Percentiles rank a stretch among this genome's conserved stretches.
Evolutionary conservation across 192 early-diverging fungal species (phyloP).

Genomic region (Entomortierella parvispora): DNA sequence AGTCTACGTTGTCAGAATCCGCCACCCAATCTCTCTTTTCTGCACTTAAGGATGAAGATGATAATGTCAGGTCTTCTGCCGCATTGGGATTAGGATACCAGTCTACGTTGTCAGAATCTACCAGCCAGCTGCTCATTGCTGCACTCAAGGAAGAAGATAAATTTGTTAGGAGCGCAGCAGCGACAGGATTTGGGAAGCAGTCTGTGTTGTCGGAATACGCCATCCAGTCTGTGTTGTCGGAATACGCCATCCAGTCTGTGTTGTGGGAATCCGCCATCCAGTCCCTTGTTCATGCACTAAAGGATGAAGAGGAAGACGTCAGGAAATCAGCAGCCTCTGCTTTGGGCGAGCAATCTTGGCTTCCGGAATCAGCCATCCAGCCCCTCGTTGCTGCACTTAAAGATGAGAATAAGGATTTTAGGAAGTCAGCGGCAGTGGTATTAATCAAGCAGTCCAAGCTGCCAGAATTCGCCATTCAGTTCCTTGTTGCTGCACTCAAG

Average conservation of each 20-base stretch:
- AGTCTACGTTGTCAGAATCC: too few relatives aligned
- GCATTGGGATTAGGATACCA: neutral
- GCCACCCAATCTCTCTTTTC: too few relatives aligned
- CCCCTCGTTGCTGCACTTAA: neutral
- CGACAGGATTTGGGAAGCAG: neutral
- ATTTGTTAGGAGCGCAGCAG: neutral
- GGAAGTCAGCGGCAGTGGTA: neutral
- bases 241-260: constrained; percentile 1
- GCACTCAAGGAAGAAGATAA: constrained; percentile 1
- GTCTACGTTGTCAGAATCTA: neutral
- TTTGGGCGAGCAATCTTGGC: neutral
- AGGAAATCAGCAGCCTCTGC: neutral
- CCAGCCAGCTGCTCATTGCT: neutral
- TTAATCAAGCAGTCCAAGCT: neutral
- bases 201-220: neutral
- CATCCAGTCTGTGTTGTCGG: neutral
- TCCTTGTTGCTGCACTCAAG: neutral
- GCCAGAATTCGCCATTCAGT: neutral
- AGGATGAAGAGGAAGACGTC: neutral
- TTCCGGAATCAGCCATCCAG: neutral
- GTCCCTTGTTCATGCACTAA: neutral
- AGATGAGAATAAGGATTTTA: neutral
- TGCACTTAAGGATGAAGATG: neutral
- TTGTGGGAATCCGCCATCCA: neutral
- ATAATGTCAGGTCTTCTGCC: neutral